Evolutionary conservation across 2,329 filamentous ascomycete genomes (phyloP).

Genomic region (Penicillium oxalicum): DNA sequence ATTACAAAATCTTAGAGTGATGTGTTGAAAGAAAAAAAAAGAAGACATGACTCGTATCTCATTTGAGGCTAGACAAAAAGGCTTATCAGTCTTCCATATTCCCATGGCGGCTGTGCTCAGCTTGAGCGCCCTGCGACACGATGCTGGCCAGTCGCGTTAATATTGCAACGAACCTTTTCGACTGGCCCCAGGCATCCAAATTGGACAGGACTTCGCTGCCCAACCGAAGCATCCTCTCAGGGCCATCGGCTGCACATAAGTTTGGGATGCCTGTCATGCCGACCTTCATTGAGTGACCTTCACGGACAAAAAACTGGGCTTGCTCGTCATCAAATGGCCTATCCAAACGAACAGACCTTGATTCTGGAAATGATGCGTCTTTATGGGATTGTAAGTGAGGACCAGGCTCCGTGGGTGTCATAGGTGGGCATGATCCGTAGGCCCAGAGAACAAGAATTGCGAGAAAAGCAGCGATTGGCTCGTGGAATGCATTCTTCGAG

Average conservation of each 20-base stretch:
- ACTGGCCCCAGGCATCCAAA: slow-evolving; percentile 33
- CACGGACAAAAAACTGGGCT: slow-evolving; percentile 51
- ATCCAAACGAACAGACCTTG: slow-evolving; percentile 49
- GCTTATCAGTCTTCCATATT: slow-evolving; percentile 1
- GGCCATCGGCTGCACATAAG: slow-evolving; percentile 37
- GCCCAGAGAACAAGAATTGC: slow-evolving; percentile 47
- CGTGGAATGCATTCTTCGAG: slow-evolving; percentile 45
- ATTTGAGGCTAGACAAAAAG: neutral
- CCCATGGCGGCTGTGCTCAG: slow-evolving; percentile 1
- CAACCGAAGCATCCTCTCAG: slow-evolving; percentile 34
- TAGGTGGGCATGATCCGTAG: slow-evolving; percentile 35
- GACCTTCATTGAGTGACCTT: slow-evolving; percentile 46
- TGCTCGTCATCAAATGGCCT: slow-evolving; percentile 54
- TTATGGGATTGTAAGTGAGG: slow-evolving; percentile 3
- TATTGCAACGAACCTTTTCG: slow-evolving; percentile 28
- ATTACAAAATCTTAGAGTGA: too few species aligned
- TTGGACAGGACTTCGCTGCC: slow-evolving; percentile 36
- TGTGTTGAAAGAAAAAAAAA: too few species aligned
- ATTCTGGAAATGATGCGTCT: slow-evolving; percentile 23
- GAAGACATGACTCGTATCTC: neutral
- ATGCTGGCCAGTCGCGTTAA: slow-evolving; percentile 29
- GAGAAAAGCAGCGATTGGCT: slow-evolving; percentile 43
- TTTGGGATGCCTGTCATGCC: slow-evolving; percentile 51
- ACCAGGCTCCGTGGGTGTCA: slow-evolving; percentile 28
- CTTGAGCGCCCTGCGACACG: slow-evolving; percentile 6